These are phyloP conservation scores for Phaffomyces antillensis DNA, from an alignment of 805 yeast species.

Conservation along the genomic window DNA sequence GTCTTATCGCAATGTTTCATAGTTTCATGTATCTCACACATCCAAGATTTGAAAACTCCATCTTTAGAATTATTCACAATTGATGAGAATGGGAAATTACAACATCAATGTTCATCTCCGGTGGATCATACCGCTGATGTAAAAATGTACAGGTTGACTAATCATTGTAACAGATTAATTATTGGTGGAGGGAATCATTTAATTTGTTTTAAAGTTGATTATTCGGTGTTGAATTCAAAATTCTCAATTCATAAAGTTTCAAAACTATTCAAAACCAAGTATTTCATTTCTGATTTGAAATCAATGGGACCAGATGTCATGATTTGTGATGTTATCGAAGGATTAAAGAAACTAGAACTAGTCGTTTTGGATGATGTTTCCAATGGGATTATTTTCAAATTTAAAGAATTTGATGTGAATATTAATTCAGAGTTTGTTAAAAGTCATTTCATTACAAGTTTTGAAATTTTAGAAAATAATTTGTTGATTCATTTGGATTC, in stretches of 20 bases:
- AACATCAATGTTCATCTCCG: constrained; percentile 18
- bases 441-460: constrained; percentile 10
- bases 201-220: constrained; percentile 26
- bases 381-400: constrained; percentile 3
- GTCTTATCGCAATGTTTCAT: constrained; percentile 30
- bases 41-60: constrained; percentile 24
- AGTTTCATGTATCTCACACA: constrained; percentile 28
- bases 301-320: constrained; percentile 17
- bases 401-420: constrained; percentile 3
- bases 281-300: constrained; percentile 2
- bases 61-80: constrained; percentile 29
- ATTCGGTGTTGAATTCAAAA: constrained; percentile 27
- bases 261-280: constrained; percentile 8
- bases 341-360: constrained; percentile 8
- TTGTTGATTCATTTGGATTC: constrained; percentile 13
- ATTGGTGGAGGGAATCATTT: constrained; percentile 27
- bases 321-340: constrained; percentile 15
- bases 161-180: constrained; percentile 23
- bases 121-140: constrained; percentile 9
- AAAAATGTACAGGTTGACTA: constrained; percentile 21
- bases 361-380: constrained; percentile 5
- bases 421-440: constrained; percentile 1
- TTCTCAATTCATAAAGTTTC: constrained; percentile 24
- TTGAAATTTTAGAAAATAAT: constrained; percentile 9
- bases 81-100: constrained; percentile 28